phyloP scores from a whole-genome alignment of 768 basidiomycete genomes.

The Termitomyces heimii region DNA sequence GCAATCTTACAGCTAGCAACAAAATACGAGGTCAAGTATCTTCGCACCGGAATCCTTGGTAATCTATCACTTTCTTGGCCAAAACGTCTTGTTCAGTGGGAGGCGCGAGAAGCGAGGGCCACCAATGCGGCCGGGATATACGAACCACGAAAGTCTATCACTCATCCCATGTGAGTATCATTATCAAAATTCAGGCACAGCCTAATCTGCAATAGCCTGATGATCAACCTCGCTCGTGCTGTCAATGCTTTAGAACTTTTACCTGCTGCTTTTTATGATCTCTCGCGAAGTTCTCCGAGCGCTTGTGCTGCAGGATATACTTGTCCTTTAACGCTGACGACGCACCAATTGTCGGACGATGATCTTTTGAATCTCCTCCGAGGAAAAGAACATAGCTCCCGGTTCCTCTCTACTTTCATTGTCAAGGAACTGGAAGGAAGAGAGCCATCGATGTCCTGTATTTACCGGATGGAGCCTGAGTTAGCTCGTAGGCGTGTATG shows the following conservation, averaged over 20 bases:
- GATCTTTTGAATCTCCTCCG: slow-evolving; percentile 59
- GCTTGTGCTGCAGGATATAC: slow-evolving; percentile 50
- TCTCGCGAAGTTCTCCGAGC: slow-evolving; percentile 63
- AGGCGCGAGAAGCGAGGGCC: slow-evolving; percentile 54
- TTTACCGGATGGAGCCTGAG: slow-evolving; percentile 42
- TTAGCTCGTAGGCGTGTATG: slow-evolving; percentile 45
- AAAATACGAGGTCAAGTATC: slow-evolving; percentile 52
- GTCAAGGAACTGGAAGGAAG: slow-evolving; percentile 70
- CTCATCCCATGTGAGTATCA: slow-evolving; percentile 62
- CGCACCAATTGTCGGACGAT: slow-evolving; percentile 37
- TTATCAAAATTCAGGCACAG: slow-evolving; percentile 2
- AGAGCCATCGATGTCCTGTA: slow-evolving; percentile 41
- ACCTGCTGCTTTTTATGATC: slow-evolving; percentile 76
- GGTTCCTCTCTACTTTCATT: slow-evolving; percentile 74
- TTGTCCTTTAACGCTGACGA: slow-evolving; percentile 24
- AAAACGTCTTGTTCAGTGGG: slow-evolving; percentile 57
- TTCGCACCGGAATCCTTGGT: slow-evolving; percentile 53
- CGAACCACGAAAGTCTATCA: slow-evolving; percentile 45
- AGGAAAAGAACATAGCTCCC: slow-evolving; percentile 67
- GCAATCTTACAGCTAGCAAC: slow-evolving; percentile 58
- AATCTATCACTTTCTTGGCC: slow-evolving; percentile 55
- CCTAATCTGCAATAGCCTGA: slow-evolving; percentile 32
- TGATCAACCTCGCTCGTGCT: slow-evolving; percentile 63
- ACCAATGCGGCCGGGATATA: slow-evolving; percentile 46
- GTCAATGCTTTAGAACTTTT: slow-evolving; percentile 51